Conservation (phyloP, 2,329 filamentous ascomycete species). For the Neopestalotiopsis clavispora region DNA sequence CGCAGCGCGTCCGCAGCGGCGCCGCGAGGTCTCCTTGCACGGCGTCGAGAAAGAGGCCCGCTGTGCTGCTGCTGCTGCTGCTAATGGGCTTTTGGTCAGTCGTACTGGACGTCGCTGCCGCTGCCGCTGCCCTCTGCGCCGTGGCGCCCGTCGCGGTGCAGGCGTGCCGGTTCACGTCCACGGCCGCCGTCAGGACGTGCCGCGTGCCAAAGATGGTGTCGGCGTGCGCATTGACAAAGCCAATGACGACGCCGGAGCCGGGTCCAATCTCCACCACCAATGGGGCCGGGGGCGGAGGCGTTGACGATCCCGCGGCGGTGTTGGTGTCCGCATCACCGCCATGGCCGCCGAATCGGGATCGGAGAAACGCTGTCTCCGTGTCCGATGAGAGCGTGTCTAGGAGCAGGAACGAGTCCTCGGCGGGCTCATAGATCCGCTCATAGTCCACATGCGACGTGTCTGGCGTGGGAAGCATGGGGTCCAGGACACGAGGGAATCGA, state of each 20-base stretch:
- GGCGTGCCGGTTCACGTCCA: constrained; percentile 86
- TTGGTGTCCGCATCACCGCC: too few species aligned
- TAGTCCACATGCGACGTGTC: constrained; percentile 91
- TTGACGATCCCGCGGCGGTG: constrained; percentile 27
- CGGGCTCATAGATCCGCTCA: constrained; percentile 89
- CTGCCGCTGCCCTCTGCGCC: constrained; percentile 51
- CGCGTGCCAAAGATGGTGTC: constrained; percentile 72
- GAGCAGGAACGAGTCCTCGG: constrained; percentile 93
- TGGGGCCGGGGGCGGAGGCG: constrained; percentile 46
- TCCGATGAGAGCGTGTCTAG: constrained; percentile 85
- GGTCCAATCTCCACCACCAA: constrained; percentile 86
- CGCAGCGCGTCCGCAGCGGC: constrained; percentile 59
- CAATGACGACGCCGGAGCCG: constrained; percentile 92
- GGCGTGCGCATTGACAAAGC: constrained; percentile 82
- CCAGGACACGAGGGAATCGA: background rate
- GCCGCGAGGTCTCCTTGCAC: constrained; percentile 72
- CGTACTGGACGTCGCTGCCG: too few species aligned
- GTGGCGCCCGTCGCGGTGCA: constrained; percentile 78
- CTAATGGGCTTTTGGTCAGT: too few species aligned
- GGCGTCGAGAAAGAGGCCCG: constrained; percentile 66
- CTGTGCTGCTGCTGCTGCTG: constrained; percentile 31
- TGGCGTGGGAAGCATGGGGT: constrained; percentile 85
- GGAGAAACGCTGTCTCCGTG: constrained; percentile 72
- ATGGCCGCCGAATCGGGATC: constrained; percentile 57
- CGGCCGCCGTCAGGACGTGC: constrained; percentile 73